Conservation (phyloP, 768 basidiomycete species). For the Panellus pusillus region DNA sequence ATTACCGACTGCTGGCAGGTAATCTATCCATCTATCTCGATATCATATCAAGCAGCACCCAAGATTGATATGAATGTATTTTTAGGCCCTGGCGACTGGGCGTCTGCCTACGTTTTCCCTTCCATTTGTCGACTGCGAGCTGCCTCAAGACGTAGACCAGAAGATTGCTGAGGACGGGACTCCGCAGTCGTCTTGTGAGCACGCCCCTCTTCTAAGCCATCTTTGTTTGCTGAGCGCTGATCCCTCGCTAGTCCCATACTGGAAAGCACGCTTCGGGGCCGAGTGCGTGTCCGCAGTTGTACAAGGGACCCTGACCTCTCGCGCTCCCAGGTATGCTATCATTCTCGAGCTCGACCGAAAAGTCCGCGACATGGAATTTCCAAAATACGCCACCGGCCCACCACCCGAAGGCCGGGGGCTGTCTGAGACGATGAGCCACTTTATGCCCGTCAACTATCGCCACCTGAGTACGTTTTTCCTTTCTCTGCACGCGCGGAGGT, state of each 20-base stretch:
- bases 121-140: conserved; percentile 71
- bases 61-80: background rate
- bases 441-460: conserved; percentile 74
- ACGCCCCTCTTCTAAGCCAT: background rate
- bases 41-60: background rate
- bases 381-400: conserved; percentile 55
- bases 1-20: conserved; percentile 79
- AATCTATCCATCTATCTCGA: background rate
- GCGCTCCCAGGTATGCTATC: conserved; percentile 59
- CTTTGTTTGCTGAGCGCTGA: background rate
- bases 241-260: conserved; percentile 51
- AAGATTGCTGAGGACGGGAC: conserved; percentile 60
- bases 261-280: conserved; percentile 70
- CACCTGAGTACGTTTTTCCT: conserved; percentile 53
- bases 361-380: conserved; percentile 67
- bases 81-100: conserved; percentile 69
- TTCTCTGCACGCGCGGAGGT: background rate
- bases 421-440: conserved; percentile 67
- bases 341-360: conserved; percentile 68
- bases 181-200: conserved; percentile 59
- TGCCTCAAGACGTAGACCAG: conserved; percentile 61
- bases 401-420: conserved; percentile 52
- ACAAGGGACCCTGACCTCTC: conserved; percentile 65
- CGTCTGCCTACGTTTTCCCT: conserved; percentile 67
- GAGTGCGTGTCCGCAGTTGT: conserved; percentile 69